Evolutionary conservation across 2,329 filamentous ascomycete genomes (phyloP).

Genomic region (Fusarium newnesense): DNA sequence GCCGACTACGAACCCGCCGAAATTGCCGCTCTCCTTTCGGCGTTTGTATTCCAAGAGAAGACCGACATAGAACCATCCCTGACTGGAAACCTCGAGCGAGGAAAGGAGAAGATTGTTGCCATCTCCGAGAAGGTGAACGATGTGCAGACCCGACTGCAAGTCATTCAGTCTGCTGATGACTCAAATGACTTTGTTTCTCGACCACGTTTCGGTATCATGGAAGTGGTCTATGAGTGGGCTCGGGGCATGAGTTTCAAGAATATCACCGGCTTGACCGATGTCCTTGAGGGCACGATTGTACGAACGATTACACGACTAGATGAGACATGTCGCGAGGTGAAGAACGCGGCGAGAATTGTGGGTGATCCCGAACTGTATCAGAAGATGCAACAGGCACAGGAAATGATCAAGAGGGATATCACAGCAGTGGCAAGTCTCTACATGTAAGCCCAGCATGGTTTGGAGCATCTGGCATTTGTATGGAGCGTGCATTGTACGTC

Average conservation of each 20-base stretch:
- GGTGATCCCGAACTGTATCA: slow-evolving; percentile 92
- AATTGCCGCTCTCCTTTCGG: slow-evolving; percentile 91
- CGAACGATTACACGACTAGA: slow-evolving; percentile 92
- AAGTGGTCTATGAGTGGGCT: slow-evolving; percentile 99
- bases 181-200: slow-evolving; percentile 90
- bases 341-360: slow-evolving; percentile 94
- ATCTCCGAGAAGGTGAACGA: slow-evolving; percentile 94
- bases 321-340: slow-evolving; percentile 96
- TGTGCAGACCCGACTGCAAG: slow-evolving; percentile 89
- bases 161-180: slow-evolving; percentile 89
- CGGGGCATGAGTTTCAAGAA: slow-evolving; percentile 98
- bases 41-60: slow-evolving; percentile 98
- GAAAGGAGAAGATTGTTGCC: slow-evolving; percentile 84
- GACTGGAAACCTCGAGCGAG: slow-evolving; percentile 82
- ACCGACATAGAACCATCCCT: slow-evolving; percentile 84
- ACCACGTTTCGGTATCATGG: slow-evolving; percentile 91
- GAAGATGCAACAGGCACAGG: slow-evolving; percentile 98
- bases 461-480: slow-evolving; percentile 1
- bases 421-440: slow-evolving; percentile 90
- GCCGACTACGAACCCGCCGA: slow-evolving; percentile 96
- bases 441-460: slow-evolving; percentile 67
- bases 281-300: slow-evolving; percentile 97
- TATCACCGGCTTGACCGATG: slow-evolving; percentile 94
- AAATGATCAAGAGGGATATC: slow-evolving; percentile 96
- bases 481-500: neutral